Percentiles rank a stretch among this genome's conserved stretches.
These are phyloP conservation scores for Boletus subcaerulescens DNA, from an alignment of 768 basidiomycete genomes.

Conservation along the genomic window DNA sequence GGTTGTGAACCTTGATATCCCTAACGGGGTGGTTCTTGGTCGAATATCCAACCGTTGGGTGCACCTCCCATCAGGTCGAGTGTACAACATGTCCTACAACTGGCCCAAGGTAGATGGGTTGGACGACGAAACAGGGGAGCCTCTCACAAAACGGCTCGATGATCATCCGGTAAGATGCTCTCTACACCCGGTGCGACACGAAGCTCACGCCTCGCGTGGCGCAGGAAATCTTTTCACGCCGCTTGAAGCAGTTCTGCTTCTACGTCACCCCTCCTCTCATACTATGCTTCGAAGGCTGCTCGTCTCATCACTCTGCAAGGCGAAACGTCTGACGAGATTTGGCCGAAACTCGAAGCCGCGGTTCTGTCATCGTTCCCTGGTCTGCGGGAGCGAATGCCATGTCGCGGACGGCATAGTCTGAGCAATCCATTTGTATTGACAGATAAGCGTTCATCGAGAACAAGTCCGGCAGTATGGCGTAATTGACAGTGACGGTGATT, in stretches of 20 bases:
- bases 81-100: constrained; percentile 90
- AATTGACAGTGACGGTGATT: constrained; percentile 4
- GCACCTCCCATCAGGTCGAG: constrained; percentile 81
- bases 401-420: constrained; percentile 48
- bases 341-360: constrained; percentile 73
- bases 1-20: constrained; percentile 84
- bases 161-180: constrained; percentile 76
- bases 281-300: constrained; percentile 52
- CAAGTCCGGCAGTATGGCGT: constrained; percentile 15
- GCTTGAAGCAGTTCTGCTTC: constrained; percentile 72
- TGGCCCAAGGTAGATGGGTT: constrained; percentile 72
- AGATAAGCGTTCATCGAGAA: constrained; percentile 12
- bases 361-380: constrained; percentile 57
- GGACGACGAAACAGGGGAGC: constrained; percentile 87
- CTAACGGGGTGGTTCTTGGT: constrained; percentile 78
- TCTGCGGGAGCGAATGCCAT: constrained; percentile 50
- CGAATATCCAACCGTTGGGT: constrained; percentile 91
- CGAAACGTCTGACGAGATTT: constrained; percentile 83
- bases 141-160: constrained; percentile 82
- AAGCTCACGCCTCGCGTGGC: constrained; percentile 1
- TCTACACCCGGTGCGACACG: not conserved
- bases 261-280: constrained; percentile 77
- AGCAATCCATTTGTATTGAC: constrained; percentile 48
- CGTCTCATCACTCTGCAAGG: constrained; percentile 62
- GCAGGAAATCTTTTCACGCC: constrained; percentile 76